Conservation (phyloP, 2,329 filamentous ascomycete genomes). For the Colletotrichum viniferum region DNA sequence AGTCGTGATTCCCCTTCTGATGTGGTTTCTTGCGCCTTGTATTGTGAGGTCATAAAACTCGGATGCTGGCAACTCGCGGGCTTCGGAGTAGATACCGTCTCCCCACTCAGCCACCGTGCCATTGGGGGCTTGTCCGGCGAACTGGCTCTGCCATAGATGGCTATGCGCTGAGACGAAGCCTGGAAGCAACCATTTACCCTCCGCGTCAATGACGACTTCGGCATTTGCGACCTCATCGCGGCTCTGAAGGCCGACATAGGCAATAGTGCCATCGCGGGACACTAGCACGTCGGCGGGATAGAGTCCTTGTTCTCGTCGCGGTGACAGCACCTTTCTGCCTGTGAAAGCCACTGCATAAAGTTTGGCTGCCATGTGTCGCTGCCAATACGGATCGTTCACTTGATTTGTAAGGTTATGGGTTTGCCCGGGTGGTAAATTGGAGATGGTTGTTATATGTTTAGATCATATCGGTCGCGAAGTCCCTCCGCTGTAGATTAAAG, state of each 20-base stretch:
- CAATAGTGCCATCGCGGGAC: neutral
- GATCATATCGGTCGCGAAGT: neutral
- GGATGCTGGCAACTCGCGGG: neutral
- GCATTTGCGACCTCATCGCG: neutral
- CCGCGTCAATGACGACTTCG: neutral
- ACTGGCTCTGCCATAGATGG: neutral
- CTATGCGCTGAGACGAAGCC: neutral
- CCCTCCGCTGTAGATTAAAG: neutral
- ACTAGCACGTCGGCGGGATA: neutral
- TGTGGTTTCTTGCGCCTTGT: neutral
- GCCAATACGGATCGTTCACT: neutral
- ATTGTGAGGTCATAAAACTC: neutral
- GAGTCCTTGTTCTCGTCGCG: neutral
- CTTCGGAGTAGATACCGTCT: neutral
- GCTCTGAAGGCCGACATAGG: neutral
- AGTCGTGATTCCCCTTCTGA: neutral
- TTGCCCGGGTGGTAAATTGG: neutral
- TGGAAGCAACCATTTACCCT: neutral
- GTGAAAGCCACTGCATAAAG: neutral
- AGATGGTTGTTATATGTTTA: neutral
- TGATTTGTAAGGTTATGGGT: neutral
- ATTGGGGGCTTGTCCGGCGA: neutral
- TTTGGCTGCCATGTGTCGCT: neutral
- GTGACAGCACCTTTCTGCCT: neutral
- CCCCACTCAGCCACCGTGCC: neutral